Percentiles rank a stretch among this genome's conserved stretches.
Conservation (phyloP, 2,329 filamentous ascomycete genomes). For the Epichloe sylvatica region DNA sequence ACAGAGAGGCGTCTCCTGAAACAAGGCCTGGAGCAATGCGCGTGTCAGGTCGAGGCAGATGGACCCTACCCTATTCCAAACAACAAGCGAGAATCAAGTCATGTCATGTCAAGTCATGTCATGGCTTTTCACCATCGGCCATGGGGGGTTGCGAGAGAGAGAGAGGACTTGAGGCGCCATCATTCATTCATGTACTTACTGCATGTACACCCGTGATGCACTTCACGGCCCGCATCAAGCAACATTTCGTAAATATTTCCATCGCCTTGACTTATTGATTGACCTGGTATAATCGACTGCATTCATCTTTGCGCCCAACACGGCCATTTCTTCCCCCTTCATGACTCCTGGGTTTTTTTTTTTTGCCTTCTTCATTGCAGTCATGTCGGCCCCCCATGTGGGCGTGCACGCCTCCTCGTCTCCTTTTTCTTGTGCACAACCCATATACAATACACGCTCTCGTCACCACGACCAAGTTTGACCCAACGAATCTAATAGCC, state of each 20-base stretch:
- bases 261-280: not conserved
- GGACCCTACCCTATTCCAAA: no score
- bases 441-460: not conserved
- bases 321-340: not conserved
- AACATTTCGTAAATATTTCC: not conserved
- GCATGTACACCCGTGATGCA: no score
- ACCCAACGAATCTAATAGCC: not conserved
- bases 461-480: not conserved
- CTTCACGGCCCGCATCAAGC: no score
- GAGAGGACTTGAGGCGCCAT: no score
- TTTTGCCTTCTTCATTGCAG: not conserved
- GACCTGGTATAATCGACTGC: constrained; percentile 3
- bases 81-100: no score
- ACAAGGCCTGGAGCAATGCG: no score
- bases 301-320: not conserved
- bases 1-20: no score
- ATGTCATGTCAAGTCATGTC: no score
- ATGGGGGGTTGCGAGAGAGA: no score
- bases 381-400: not conserved
- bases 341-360: not conserved
- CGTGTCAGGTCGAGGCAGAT: no score
- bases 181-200: no score
- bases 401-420: not conserved
- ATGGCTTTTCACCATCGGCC: no score
- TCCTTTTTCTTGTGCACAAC: not conserved